A percentile compares a stretch with the other conserved stretches of the same genome.
These are phyloP conservation scores for Suillus bovinus DNA, from an alignment of 768 basidiomycete species.

Conservation along the genomic window DNA sequence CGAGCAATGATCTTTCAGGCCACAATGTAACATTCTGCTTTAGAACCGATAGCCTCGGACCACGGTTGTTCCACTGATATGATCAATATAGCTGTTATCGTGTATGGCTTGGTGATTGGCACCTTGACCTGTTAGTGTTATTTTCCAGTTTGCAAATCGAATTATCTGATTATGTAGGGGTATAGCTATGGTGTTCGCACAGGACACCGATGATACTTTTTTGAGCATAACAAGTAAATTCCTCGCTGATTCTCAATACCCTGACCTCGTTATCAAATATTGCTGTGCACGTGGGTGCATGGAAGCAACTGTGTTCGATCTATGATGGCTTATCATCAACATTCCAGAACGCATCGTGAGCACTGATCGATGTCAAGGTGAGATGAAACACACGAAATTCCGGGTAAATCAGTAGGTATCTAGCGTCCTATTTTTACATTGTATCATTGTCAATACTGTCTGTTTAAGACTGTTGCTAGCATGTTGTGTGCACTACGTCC, in stretches of 20 bases:
- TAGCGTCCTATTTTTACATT: not conserved
- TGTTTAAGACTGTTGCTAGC: not conserved
- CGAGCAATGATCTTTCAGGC: slow-evolving; percentile 27
- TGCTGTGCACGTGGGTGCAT: not conserved
- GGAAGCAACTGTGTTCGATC: not conserved
- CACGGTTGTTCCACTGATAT: slow-evolving; percentile 49
- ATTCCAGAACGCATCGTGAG: not conserved
- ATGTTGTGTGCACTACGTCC: not conserved
- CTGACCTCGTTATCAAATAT: not conserved
- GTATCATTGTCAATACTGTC: not conserved
- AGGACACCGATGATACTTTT: slow-evolving; percentile 27
- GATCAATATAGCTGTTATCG: not conserved
- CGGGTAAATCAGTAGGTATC: not conserved
- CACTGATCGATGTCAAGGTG: not conserved
- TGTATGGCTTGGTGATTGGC: slow-evolving; percentile 24
- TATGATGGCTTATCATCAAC: not conserved
- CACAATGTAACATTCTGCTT: slow-evolving; percentile 58
- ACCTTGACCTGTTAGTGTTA: slow-evolving; percentile 29
- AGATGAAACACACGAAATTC: not conserved
- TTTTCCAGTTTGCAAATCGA: slow-evolving; percentile 1
- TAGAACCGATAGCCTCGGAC: slow-evolving; percentile 66
- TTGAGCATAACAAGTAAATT: slow-evolving; percentile 20
- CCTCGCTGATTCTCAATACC: not conserved
- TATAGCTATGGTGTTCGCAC: slow-evolving; percentile 40
- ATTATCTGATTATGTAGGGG: slow-evolving; percentile 35